Conservation (phyloP, 768 basidiomycete species). For the Calocera viscosa region DNA sequence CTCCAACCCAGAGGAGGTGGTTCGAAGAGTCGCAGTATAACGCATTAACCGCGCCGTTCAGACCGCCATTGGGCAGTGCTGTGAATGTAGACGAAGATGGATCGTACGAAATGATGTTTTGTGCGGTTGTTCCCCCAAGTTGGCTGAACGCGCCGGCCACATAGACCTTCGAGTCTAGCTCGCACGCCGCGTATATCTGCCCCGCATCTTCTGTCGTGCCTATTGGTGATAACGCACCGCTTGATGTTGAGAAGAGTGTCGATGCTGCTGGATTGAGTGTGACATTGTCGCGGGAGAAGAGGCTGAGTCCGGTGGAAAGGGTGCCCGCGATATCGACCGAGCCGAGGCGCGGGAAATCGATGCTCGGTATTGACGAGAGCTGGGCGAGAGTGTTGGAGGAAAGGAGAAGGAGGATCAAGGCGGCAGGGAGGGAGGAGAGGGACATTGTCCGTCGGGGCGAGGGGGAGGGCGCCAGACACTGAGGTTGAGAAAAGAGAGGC, state of each 20-base stretch:
- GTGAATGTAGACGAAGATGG: constrained; percentile 46
- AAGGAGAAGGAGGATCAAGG: background rate
- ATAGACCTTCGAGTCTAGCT: constrained; percentile 55
- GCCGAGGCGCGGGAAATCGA: too few relatives aligned
- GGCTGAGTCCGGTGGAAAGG: too few relatives aligned
- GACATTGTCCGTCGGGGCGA: background rate
- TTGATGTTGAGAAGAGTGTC: constrained; percentile 49
- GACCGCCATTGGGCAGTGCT: constrained; percentile 51
- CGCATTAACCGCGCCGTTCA: constrained; percentile 60
- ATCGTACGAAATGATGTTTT: constrained; percentile 68
- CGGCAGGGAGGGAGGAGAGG: background rate
- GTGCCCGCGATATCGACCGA: too few relatives aligned
- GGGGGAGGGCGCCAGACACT: background rate
- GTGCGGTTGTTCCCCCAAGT: constrained; percentile 44
- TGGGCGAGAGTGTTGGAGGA: background rate
- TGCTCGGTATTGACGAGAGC: background rate
- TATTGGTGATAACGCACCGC: constrained; percentile 55
- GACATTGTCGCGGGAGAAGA: constrained; percentile 23
- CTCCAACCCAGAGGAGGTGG: constrained; percentile 65
- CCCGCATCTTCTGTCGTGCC: constrained; percentile 76
- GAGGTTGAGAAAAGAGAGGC: background rate
- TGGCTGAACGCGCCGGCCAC: constrained; percentile 75
- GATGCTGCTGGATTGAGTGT: constrained; percentile 59
- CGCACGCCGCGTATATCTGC: constrained; percentile 58
- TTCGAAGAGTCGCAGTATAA: constrained; percentile 62